Percentiles rank a stretch among this genome's conserved stretches.
Conservation (phyloP, 1,139 yeast species). For the Diutina neorugosa region DNA sequence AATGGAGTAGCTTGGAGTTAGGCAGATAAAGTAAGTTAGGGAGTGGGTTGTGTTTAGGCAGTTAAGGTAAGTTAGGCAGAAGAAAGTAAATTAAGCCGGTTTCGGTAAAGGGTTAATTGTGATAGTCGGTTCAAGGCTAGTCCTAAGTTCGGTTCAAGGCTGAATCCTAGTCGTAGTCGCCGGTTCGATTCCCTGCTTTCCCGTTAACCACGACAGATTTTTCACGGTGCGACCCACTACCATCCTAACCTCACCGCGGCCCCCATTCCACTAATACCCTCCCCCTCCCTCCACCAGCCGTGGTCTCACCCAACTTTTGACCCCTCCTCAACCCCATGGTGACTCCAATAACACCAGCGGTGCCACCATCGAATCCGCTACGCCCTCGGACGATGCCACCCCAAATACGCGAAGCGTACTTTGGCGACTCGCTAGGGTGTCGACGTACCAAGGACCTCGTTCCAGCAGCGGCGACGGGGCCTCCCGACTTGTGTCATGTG, state of each 20-base stretch:
- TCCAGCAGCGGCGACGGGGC: neutral
- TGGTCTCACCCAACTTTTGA: neutral
- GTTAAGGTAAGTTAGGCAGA: too few species aligned
- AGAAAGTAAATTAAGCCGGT: too few species aligned
- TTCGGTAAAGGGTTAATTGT: too few species aligned
- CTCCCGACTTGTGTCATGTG: constrained; percentile 2
- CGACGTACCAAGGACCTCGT: neutral
- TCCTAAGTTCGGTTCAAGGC: too few species aligned
- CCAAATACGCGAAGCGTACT: neutral
- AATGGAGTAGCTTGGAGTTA: too few species aligned
- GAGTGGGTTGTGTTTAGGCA: too few species aligned
- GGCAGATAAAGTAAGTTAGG: too few species aligned
- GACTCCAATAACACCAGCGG: neutral
- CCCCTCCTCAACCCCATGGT: neutral
- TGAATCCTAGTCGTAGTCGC: too few species aligned
- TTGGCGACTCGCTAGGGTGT: constrained; percentile 3
- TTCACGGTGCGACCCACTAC: neutral
- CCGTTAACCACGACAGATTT: neutral
- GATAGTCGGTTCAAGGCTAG: too few species aligned
- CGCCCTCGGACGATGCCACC: neutral
- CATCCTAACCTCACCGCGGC: neutral
- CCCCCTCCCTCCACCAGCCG: neutral
- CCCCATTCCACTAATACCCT: neutral
- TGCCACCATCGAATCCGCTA: neutral
- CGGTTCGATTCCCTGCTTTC: neutral